Evolutionary conservation across 2,329 filamentous ascomycete genomes (phyloP).

Genomic region (Fusarium sp.): DNA sequence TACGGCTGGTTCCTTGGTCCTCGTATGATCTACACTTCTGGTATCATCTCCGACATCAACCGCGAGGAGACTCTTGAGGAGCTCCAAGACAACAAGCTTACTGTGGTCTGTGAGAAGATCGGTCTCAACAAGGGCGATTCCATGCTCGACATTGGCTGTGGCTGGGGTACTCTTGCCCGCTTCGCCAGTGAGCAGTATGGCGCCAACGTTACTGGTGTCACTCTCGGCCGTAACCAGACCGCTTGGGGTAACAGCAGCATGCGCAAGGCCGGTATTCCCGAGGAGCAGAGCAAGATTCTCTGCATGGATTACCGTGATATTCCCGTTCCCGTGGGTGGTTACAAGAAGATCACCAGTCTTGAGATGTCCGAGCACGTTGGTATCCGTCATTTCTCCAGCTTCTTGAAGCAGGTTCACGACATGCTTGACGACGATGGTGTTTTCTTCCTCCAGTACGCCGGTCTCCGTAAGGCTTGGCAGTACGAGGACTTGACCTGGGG

Average conservation of each 20-base stretch:
- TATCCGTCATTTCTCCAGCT: slow-evolving; percentile 85
- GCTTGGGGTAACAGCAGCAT: slow-evolving; percentile 95
- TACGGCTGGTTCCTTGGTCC: slow-evolving; percentile 99
- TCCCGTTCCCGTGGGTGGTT: slow-evolving; percentile 75
- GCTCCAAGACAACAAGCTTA: slow-evolving; percentile 97
- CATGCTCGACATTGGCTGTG: slow-evolving; percentile 95
- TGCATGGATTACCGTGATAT: slow-evolving; percentile 99
- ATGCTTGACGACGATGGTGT: slow-evolving; percentile 97
- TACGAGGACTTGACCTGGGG: slow-evolving; percentile 99
- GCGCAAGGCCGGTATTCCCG: slow-evolving; percentile 82
- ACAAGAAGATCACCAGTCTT: slow-evolving; percentile 96
- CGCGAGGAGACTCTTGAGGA: slow-evolving; percentile 92
- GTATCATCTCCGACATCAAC: slow-evolving; percentile 89
- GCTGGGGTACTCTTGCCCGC: slow-evolving; percentile 95
- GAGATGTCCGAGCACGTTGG: slow-evolving; percentile 99
- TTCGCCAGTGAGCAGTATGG: slow-evolving; percentile 95
- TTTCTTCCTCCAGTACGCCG: slow-evolving; percentile 96
- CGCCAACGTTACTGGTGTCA: slow-evolving; percentile 87
- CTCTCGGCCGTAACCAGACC: slow-evolving; percentile 95
- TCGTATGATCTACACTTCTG: slow-evolving; percentile 98
- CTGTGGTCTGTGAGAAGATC: slow-evolving; percentile 96
- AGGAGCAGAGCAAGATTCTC: slow-evolving; percentile 90
- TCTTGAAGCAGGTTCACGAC: slow-evolving; percentile 88
- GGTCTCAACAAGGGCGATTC: slow-evolving; percentile 82
- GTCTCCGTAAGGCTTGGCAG: slow-evolving; percentile 94